A percentile compares a stretch with the other conserved stretches of the same genome.
phyloP scores from a whole-genome alignment of 2,329 filamentous ascomycete species.

The Pseudogymnoascus sp. region DNA sequence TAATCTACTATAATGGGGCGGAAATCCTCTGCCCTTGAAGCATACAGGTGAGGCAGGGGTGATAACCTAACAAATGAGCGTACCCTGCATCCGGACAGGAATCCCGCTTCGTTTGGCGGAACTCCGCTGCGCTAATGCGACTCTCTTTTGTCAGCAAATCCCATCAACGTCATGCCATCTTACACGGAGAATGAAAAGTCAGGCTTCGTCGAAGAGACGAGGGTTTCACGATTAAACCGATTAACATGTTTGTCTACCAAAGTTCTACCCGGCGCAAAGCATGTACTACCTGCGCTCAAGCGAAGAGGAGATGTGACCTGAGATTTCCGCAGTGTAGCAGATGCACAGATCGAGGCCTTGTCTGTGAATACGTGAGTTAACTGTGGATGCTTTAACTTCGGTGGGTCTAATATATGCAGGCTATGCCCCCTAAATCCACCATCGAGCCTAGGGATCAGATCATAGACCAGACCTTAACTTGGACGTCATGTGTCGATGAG shows the following conservation, averaged over 20 bases:
- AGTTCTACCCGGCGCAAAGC: slow-evolving; percentile 17
- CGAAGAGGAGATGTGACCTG: slow-evolving; percentile 24
- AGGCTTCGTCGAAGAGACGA: background rate
- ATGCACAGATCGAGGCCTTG: slow-evolving; percentile 14
- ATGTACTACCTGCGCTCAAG: slow-evolving; percentile 19
- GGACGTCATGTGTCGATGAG: background rate
- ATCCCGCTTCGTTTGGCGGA: background rate
- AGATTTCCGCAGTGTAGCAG: slow-evolving; percentile 18
- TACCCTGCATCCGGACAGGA: background rate
- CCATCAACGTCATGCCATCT: background rate
- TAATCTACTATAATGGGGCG: no score
- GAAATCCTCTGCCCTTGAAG: no score
- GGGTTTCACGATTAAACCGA: background rate
- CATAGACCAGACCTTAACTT: background rate
- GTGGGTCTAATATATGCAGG: background rate
- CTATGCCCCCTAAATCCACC: background rate
- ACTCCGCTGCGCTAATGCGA: background rate
- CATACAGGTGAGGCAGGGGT: no score
- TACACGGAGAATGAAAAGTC: background rate
- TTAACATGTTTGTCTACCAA: slow-evolving; percentile 5
- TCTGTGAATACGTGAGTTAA: slow-evolving; percentile 21
- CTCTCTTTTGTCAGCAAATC: background rate
- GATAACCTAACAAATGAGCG: no score
- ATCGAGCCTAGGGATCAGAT: background rate
- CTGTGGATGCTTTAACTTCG: background rate